Base-by-base conservation (phyloP, 257 asterid genomes). In the Solanum boliviense region DNA sequence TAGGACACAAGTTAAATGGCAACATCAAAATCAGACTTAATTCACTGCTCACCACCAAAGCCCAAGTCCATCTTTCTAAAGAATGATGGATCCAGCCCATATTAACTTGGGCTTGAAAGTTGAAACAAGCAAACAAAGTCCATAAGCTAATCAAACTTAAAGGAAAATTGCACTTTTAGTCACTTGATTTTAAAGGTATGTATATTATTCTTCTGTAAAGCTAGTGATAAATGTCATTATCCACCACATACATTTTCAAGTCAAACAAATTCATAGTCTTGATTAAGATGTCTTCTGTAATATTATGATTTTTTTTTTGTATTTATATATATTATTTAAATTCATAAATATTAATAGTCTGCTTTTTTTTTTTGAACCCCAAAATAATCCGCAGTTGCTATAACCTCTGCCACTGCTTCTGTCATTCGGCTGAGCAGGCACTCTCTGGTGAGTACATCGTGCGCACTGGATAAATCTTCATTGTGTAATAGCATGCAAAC, bases 391-490 rank as follows among this genome's bases (percentile, higher is more conserved):
- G 1, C 1, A 52, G 0, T 52, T 3, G n/a, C n/a, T 52, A 56
- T 56, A 56, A 20, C 10, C 4, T 56, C 2, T 56, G 10, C 3
- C 65, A 52, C 23, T 18, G 2, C 9, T 6, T 52, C 0, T 18
- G 9, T 52, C 23, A 6, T 52, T 52, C 62, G 23, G 21, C 1
- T 16, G 23, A 18, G 23, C 10, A 1, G 6, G 9, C n/a, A 52
- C 65, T 56, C 11, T 56, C 11, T 0, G 25, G 4, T 56, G 65
- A 18, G n/a, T 56, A 20, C 65, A 6, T 56, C 20, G n/a, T 56
- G 65, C 1, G 0, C 0, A 7, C 1, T 56, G 11, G 2, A 1
- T 18, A 56, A 56, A 18, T 7, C n/a, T 0, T 56, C 65, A 20
- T 18, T 20, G 25, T 56, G 65, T 56, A 56, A 56, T 18, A 56